Conservation (phyloP, 805 yeast species). For the Saccharomycopsis sp. region DNA sequence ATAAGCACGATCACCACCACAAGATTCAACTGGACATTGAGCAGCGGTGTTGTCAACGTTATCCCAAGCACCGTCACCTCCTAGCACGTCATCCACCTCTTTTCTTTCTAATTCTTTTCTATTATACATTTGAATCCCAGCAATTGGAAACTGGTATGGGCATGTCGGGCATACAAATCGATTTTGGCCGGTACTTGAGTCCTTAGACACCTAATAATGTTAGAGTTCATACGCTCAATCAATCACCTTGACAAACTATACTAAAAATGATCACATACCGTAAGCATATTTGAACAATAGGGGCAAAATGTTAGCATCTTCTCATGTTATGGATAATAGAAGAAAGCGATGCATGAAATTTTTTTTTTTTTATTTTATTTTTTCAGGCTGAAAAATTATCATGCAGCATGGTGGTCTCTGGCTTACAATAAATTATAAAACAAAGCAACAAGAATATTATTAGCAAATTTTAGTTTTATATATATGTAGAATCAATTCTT, state of each 20-base stretch:
- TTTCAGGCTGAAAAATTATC: too few relatives aligned
- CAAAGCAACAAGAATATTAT: too few relatives aligned
- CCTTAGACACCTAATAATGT: slow-evolving; percentile 41
- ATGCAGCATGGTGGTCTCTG: too few relatives aligned
- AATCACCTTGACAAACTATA: slow-evolving; percentile 2
- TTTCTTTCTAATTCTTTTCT: slow-evolving; percentile 78
- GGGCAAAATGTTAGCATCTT: slow-evolving; percentile 95
- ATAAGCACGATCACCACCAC: slow-evolving; percentile 89
- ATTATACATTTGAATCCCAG: slow-evolving; percentile 77
- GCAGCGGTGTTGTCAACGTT: slow-evolving; percentile 94
- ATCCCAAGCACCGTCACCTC: slow-evolving; percentile 98
- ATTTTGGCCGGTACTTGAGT: slow-evolving; percentile 48
- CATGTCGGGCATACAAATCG: slow-evolving; percentile 87
- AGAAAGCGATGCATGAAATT: neutral
- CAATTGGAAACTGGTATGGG: slow-evolving; percentile 88
- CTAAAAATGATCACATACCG: slow-evolving; percentile 33
- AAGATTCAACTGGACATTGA: slow-evolving; percentile 82
- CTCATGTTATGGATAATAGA: slow-evolving; percentile 1
- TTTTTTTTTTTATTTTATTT: slow-evolving; percentile 3
- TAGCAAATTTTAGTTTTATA: too few relatives aligned
- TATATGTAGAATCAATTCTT: neutral
- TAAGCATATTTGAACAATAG: slow-evolving; percentile 84
- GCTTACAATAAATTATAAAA: too few relatives aligned
- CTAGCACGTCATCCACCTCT: slow-evolving; percentile 91
- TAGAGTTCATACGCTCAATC: neutral